These are phyloP conservation scores for Pythium plurisporium DNA, from an alignment of 352 stramenopile genomes.

Conservation along the genomic window DNA sequence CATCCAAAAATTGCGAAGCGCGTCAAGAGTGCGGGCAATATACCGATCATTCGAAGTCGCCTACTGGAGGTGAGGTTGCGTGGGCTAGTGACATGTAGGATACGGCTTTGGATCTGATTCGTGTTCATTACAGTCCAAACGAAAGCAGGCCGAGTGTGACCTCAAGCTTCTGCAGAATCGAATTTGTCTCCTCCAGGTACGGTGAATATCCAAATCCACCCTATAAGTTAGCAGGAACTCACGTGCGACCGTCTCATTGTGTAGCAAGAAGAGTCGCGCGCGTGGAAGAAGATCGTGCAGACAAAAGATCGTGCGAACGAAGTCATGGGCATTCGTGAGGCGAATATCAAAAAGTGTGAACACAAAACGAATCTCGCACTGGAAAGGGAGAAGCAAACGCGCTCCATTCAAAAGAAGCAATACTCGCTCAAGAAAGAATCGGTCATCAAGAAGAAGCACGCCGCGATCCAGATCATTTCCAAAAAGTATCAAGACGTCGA, in stretches of 20 bases:
- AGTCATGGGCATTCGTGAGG: conserved; percentile 57
- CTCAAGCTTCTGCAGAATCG: conserved; percentile 70
- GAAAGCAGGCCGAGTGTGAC: conserved; percentile 73
- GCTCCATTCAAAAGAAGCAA: conserved; percentile 50
- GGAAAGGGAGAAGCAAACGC: conserved; percentile 39
- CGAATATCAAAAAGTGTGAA: conserved; percentile 43
- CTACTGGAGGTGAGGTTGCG: conserved; percentile 30
- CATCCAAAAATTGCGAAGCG: conserved; percentile 24
- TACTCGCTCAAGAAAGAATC: conserved; percentile 63
- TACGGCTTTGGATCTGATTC: not conserved
- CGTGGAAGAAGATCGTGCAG: conserved; percentile 78
- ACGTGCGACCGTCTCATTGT: too few relatives aligned
- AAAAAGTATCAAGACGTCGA: conserved; percentile 78
- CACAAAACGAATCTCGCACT: conserved; percentile 40
- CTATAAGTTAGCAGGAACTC: too few relatives aligned
- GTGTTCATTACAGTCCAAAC: conserved; percentile 35
- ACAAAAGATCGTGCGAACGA: conserved; percentile 70
- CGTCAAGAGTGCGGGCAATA: conserved; percentile 36
- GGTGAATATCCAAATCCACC: too few relatives aligned
- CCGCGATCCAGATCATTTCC: conserved; percentile 65
- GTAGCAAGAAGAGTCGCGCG: conserved; percentile 67
- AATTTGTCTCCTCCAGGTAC: conserved; percentile 57
- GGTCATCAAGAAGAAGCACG: conserved; percentile 71
- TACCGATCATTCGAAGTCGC: conserved; percentile 48
- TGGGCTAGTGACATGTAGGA: not conserved